Conservation (phyloP, 805 yeast genomes). For the Kregervanrija delftensis region DNA sequence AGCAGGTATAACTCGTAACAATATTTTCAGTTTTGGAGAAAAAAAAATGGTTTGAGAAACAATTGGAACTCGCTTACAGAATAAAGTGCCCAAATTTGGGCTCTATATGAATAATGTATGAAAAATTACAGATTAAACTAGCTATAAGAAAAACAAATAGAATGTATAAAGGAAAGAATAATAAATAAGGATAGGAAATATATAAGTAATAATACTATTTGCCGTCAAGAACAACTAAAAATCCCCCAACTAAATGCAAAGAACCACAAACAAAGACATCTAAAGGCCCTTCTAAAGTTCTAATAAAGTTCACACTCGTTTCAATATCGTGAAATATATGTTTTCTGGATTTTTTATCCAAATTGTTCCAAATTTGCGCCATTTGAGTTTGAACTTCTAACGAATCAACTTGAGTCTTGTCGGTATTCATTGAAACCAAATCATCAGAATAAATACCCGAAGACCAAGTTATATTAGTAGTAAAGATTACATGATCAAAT, state of each 20-base stretch:
- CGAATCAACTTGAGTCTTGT: slow-evolving; percentile 71
- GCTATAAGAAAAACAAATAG: no score
- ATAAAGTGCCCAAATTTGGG: no score
- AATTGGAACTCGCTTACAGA: no score
- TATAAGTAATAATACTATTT: not conserved
- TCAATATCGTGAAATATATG: slow-evolving; percentile 70
- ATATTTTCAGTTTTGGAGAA: no score
- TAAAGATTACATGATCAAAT: slow-evolving; percentile 76
- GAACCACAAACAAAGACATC: slow-evolving; percentile 94
- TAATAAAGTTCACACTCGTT: slow-evolving; percentile 52
- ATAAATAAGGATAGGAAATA: not conserved
- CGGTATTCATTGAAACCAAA: slow-evolving; percentile 77
- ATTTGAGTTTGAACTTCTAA: slow-evolving; percentile 73
- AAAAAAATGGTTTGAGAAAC: no score
- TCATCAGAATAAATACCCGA: slow-evolving; percentile 75
- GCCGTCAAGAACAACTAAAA: slow-evolving; percentile 73
- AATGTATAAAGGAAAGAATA: not conserved
- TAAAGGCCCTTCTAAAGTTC: slow-evolving; percentile 38
- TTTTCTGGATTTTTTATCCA: slow-evolving; percentile 37
- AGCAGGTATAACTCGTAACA: no score
- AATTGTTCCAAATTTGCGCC: slow-evolving; percentile 58
- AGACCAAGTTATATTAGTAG: slow-evolving; percentile 90
- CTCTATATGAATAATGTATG: no score
- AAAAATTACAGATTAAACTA: no score
- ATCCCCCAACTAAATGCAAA: slow-evolving; percentile 89